phyloP scores from a whole-genome alignment of 192 early-diverging fungal genomes.

The Funneliformis geosporum region DNA sequence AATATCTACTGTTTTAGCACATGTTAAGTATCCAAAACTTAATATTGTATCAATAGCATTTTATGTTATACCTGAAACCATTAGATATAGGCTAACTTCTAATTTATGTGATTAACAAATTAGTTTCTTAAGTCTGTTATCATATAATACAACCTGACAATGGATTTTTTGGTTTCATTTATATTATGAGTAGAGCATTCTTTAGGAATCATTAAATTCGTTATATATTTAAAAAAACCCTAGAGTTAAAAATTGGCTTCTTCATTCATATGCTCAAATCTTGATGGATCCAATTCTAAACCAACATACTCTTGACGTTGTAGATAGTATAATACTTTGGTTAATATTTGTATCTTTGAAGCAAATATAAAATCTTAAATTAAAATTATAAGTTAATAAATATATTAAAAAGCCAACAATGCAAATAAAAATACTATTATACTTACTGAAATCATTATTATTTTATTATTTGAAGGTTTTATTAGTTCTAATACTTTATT shows the following conservation, averaged over 20 bases:
- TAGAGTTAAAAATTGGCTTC: neutral
- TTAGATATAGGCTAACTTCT: neutral
- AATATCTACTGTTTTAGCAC: neutral
- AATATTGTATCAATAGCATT: constrained; percentile 1
- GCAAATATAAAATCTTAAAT: neutral
- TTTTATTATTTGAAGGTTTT: neutral
- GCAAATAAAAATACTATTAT: neutral
- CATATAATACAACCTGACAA: too few species aligned
- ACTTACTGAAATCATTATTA: neutral
- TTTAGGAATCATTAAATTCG: neutral
- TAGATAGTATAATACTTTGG: neutral
- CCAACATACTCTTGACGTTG: neutral
- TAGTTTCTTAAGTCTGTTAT: neutral
- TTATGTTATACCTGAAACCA: neutral
- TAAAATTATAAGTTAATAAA: constrained; percentile 1
- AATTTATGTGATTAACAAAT: neutral
- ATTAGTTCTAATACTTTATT: constrained; percentile 5
- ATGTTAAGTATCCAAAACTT: neutral
- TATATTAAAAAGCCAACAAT: neutral
- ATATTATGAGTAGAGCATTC: neutral
- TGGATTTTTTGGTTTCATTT: neutral
- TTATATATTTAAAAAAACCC: neutral
- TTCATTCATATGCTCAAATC: neutral
- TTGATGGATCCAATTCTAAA: neutral
- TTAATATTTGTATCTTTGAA: neutral